phyloP scores from a whole-genome alignment of 257 asterid genomes.

The Jasminum sambac region DNA sequence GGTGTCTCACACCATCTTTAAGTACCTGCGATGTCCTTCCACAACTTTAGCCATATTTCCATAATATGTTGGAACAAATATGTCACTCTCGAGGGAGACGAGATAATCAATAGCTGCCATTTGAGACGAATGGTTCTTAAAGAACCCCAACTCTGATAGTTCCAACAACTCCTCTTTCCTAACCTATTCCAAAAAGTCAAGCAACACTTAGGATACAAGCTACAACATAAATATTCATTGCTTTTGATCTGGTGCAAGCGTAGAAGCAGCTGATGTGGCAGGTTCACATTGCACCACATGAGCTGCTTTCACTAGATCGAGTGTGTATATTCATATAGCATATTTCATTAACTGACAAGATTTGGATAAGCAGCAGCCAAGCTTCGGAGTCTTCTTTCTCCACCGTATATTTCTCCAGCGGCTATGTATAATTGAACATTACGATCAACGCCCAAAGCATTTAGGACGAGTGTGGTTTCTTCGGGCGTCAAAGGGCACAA shows the following conservation, averaged over 20 bases:
- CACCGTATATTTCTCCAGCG: slow-evolving; percentile 56
- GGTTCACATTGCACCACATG: too few species aligned
- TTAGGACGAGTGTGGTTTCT: slow-evolving; percentile 48
- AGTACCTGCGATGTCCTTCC: slow-evolving; percentile 63
- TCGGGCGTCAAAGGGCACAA: slow-evolving; percentile 60
- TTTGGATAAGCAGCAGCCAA: slow-evolving; percentile 43
- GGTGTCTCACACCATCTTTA: background rate
- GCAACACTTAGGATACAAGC: slow-evolving; percentile 2
- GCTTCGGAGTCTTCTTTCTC: slow-evolving; percentile 42
- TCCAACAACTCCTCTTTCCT: slow-evolving; percentile 48
- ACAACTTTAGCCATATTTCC: slow-evolving; percentile 64
- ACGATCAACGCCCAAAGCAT: slow-evolving; percentile 47
- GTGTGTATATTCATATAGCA: too few species aligned
- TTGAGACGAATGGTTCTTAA: slow-evolving; percentile 47
- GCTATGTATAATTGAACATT: slow-evolving; percentile 51
- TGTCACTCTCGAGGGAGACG: slow-evolving; percentile 53
- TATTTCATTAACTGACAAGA: slow-evolving; percentile 32
- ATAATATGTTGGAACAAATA: slow-evolving; percentile 55
- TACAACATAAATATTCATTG: too few species aligned
- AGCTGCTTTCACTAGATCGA: too few species aligned
- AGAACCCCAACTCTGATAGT: slow-evolving; percentile 36
- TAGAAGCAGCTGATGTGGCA: too few species aligned
- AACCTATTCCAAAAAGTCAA: slow-evolving; percentile 33
- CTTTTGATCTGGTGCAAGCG: too few species aligned
- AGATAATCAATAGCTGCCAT: slow-evolving; percentile 63